These are phyloP conservation scores for Kurtzmaniella quercitrusa DNA, from an alignment of 1,139 yeast genomes.

Conservation along the genomic window DNA sequence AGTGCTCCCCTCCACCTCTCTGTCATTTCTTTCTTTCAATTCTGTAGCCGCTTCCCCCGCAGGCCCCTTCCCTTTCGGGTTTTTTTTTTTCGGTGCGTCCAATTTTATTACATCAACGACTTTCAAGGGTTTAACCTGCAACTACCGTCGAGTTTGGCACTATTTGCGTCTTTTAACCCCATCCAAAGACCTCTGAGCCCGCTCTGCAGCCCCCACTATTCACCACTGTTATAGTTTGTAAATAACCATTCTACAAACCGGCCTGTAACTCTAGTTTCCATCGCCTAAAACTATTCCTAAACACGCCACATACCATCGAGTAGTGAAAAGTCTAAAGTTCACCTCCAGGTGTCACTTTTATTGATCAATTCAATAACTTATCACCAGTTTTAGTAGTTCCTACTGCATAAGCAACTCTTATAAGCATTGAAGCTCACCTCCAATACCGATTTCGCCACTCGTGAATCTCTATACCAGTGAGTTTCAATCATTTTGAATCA, in stretches of 20 bases:
- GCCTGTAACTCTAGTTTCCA: background rate
- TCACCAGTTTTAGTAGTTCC: too few species aligned
- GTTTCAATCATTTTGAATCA: too few species aligned
- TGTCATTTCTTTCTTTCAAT: background rate
- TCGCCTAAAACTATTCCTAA: background rate
- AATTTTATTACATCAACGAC: background rate
- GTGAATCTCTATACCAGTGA: too few species aligned
- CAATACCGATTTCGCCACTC: too few species aligned
- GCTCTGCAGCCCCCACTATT: background rate
- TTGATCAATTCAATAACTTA: background rate
- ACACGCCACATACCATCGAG: background rate
- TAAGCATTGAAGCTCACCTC: too few species aligned
- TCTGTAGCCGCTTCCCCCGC: background rate
- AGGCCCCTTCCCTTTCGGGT: background rate
- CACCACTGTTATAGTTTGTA: background rate
- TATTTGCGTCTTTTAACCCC: background rate
- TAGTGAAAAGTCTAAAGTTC: background rate
- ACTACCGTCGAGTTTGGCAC: background rate
- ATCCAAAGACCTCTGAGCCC: background rate
- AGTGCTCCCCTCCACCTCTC: background rate
- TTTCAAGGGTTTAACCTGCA: background rate
- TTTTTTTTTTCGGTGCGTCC: background rate
- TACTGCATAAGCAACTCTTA: too few species aligned
- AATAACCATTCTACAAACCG: background rate
- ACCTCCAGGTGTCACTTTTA: background rate